A percentile compares a stretch with the other conserved stretches of the same genome.
These are phyloP conservation scores for Candida koratica DNA, from an alignment of 805 yeast genomes.

Conservation along the genomic window DNA sequence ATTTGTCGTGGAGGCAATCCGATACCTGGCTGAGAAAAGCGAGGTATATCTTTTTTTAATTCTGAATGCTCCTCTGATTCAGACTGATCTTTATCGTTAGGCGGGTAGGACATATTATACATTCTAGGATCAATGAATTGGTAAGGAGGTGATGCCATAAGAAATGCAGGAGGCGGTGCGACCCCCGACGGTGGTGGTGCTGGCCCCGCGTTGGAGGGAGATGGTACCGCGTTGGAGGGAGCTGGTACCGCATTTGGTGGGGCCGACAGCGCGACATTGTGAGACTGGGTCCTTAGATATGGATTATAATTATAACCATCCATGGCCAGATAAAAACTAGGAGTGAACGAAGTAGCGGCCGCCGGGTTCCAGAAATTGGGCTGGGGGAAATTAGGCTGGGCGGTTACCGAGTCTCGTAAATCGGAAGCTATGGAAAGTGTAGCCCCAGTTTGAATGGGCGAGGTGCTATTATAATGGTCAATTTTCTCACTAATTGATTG, in stretches of 20 bases:
- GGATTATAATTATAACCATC: conserved; percentile 3
- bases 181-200: conserved; percentile 16
- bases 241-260: background rate
- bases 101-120: conserved; percentile 23
- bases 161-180: conserved; percentile 37
- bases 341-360: conserved; percentile 56
- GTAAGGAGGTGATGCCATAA: conserved; percentile 33
- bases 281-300: background rate
- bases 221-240: background rate
- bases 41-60: background rate
- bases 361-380: conserved; percentile 57
- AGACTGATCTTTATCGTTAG: conserved; percentile 12
- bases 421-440: conserved; percentile 31
- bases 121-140: conserved; percentile 36
- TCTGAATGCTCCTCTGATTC: conserved; percentile 2
- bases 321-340: conserved; percentile 24
- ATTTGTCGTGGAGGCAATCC: conserved; percentile 33
- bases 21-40: conserved; percentile 18
- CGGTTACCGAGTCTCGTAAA: conserved; percentile 10
- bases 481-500: conserved; percentile 61
- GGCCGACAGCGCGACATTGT: background rate
- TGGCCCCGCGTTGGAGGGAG: background rate
- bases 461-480: conserved; percentile 48
- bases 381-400: background rate
- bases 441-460: conserved; percentile 45